Evolutionary conservation across 2,329 filamentous ascomycete genomes (phyloP).

Genomic region (Aspergillus sp.): DNA sequence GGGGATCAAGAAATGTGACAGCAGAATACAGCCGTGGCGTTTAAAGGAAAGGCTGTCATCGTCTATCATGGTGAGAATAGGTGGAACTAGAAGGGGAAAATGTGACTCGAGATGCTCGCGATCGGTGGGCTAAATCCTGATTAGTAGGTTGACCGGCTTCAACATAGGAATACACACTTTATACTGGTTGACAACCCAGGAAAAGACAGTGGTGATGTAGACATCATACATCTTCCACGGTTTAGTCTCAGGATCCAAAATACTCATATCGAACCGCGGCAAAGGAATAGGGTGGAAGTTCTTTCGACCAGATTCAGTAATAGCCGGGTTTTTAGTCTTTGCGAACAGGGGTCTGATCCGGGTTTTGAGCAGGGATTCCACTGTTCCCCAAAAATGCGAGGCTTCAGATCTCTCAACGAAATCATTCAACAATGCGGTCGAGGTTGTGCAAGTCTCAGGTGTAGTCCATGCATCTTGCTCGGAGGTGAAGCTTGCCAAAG

Average conservation of each 20-base stretch:
- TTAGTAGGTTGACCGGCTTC: neutral
- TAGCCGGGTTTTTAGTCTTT: conserved; percentile 40
- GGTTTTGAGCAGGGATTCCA: conserved; percentile 21
- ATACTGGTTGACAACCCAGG: conserved; percentile 39
- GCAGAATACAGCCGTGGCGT: conserved; percentile 38
- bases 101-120: conserved; percentile 39
- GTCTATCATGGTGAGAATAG: conserved; percentile 46
- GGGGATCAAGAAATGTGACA: conserved; percentile 34
- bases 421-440: conserved; percentile 19
- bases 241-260: conserved; percentile 37
- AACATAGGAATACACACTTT: conserved; percentile 25
- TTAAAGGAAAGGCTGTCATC: conserved; percentile 41
- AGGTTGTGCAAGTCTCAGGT: conserved; percentile 17
- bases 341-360: conserved; percentile 45
- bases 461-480: conserved; percentile 38
- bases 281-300: conserved; percentile 41
- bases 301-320: conserved; percentile 46
- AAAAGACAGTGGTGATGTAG: conserved; percentile 36
- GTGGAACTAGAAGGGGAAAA: conserved; percentile 46
- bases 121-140: conserved; percentile 24
- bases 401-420: conserved; percentile 3
- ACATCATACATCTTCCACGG: conserved; percentile 41
- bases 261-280: conserved; percentile 36
- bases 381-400: conserved; percentile 15
- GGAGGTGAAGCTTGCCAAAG: conserved; percentile 34